Evolutionary conservation across 345 rosid genomes (phyloP).

Genomic region (Aethionema arabicum): DNA sequence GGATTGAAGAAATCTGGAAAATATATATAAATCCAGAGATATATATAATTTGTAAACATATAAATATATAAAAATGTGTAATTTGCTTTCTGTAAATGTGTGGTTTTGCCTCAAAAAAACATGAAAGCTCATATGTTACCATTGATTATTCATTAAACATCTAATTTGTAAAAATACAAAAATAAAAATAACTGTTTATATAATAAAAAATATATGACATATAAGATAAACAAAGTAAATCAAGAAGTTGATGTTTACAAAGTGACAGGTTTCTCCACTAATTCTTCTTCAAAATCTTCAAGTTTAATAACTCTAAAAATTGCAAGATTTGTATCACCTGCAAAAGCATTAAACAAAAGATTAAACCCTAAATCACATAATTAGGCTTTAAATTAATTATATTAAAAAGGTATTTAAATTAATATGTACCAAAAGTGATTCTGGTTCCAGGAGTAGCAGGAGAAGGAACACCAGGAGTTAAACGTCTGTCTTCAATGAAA

Average conservation of each 20-base stretch:
- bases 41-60: slow-evolving; percentile 7
- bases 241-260: slow-evolving; percentile 11
- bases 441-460: slow-evolving; percentile 54
- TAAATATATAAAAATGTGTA: slow-evolving; percentile 8
- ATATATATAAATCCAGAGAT: neutral
- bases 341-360: neutral
- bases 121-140: slow-evolving; percentile 31
- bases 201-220: neutral
- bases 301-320: slow-evolving; percentile 68
- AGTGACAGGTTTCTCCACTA: slow-evolving; percentile 35
- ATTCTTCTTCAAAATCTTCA: slow-evolving; percentile 40
- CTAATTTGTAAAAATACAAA: slow-evolving; percentile 31
- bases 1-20: slow-evolving; percentile 27
- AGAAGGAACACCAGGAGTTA: slow-evolving; percentile 64
- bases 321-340: slow-evolving; percentile 81
- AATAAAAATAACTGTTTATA: slow-evolving; percentile 12
- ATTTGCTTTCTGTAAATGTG: slow-evolving; percentile 32
- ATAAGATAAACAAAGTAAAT: neutral
- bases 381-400: neutral
- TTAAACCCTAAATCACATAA: neutral
- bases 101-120: slow-evolving; percentile 12
- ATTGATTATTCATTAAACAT: slow-evolving; percentile 21
- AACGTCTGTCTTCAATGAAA: slow-evolving; percentile 59
- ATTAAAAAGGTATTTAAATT: neutral
- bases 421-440: slow-evolving; percentile 62